phyloP scores from a whole-genome alignment of 1,284 basidiomycete species.

The Malassezia dermatis region DNA sequence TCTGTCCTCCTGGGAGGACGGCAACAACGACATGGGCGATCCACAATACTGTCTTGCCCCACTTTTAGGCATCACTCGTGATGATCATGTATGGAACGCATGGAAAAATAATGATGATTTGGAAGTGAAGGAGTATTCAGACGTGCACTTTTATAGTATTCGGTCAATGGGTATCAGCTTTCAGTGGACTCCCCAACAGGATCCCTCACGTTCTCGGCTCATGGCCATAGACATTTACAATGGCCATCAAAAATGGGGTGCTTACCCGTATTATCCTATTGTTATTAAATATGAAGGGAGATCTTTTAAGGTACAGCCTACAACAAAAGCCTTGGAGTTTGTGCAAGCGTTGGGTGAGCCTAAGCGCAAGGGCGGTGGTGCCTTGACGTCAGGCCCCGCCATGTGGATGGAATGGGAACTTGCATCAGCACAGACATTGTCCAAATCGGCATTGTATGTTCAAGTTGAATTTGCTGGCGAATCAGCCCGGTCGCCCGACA shows the following conservation, averaged over 20 bases:
- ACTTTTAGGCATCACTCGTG: not conserved
- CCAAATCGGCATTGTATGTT: not conserved
- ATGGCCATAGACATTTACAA: conserved; percentile 13
- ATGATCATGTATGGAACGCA: not conserved
- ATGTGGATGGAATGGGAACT: conserved; percentile 13
- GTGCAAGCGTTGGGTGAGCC: conserved; percentile 11
- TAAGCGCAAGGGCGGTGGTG: conserved; percentile 11
- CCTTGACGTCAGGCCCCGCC: conserved; percentile 1
- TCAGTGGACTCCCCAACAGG: not conserved
- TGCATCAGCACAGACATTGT: not conserved
- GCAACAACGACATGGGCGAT: not conserved
- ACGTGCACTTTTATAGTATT: conserved; percentile 5
- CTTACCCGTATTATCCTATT: conserved; percentile 1
- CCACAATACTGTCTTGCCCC: not conserved
- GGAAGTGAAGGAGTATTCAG: not conserved
- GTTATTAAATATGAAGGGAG: not conserved
- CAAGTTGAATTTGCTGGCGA: conserved; percentile 4
- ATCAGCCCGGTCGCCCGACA: not conserved
- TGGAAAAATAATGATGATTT: not conserved
- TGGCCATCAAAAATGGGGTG: conserved; percentile 6
- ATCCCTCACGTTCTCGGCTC: not conserved
- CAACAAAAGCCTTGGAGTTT: not conserved
- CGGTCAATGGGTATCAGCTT: conserved; percentile 4
- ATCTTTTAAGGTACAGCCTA: not conserved
- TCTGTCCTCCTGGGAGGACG: not conserved